A percentile compares a stretch with the other conserved stretches of the same genome.
These are phyloP conservation scores for Psilocybe cubensis DNA, from an alignment of 768 basidiomycete genomes.

Conservation along the genomic window DNA sequence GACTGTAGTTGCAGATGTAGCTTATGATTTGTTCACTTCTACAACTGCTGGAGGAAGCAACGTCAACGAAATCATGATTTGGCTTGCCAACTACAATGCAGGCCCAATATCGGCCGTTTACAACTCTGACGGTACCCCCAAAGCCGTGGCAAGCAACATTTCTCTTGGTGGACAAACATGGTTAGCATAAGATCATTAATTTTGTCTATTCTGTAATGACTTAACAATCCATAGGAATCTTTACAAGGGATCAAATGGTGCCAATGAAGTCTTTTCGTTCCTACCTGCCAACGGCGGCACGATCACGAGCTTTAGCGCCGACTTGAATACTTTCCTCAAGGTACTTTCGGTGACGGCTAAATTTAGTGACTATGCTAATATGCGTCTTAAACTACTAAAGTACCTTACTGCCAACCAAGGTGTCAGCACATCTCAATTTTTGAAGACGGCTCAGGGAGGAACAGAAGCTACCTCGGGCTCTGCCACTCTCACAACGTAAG, in stretches of 20 bases:
- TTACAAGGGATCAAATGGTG: slow-evolving; percentile 55
- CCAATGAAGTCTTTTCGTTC: slow-evolving; percentile 57
- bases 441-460: slow-evolving; percentile 63
- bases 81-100: slow-evolving; percentile 62
- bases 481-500: slow-evolving; percentile 58
- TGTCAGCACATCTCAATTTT: slow-evolving; percentile 54
- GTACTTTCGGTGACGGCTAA: slow-evolving; percentile 27
- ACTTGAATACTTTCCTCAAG: slow-evolving; percentile 55
- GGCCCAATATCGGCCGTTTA: slow-evolving; percentile 59
- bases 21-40: slow-evolving; percentile 70
- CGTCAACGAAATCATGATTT: slow-evolving; percentile 63
- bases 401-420: slow-evolving; percentile 51
- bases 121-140: slow-evolving; percentile 45
- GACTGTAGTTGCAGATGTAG: slow-evolving; percentile 54
- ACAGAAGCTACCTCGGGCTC: slow-evolving; percentile 65
- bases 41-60: slow-evolving; percentile 48
- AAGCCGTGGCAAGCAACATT: slow-evolving; percentile 48
- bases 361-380: background rate
- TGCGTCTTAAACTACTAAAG: slow-evolving; percentile 29
- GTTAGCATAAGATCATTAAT: slow-evolving; percentile 27
- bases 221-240: slow-evolving; percentile 46
- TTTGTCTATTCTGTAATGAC: background rate
- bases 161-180: slow-evolving; percentile 54
- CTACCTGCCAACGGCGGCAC: slow-evolving; percentile 35
- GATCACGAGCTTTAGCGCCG: slow-evolving; percentile 55